Evolutionary conservation across 345 rosid genomes (phyloP), one percentile per base, ranked within the genome.

Genomic region (Geranium brycei): DNA sequence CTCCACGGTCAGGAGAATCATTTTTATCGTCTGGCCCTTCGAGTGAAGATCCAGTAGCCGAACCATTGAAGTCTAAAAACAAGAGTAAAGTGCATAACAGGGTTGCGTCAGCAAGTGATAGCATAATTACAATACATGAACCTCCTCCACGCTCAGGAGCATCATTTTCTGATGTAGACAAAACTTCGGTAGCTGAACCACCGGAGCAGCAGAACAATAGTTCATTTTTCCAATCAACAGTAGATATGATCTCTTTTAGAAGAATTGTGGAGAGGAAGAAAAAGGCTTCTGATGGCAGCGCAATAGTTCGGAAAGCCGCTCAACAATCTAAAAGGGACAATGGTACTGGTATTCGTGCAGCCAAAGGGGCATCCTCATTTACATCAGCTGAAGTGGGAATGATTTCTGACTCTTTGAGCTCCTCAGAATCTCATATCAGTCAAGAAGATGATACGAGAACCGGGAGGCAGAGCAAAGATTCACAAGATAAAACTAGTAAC

Each of bases 1-100:
- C 47, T 10, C 8, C 11, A 38, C 47, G 8, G 0, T 38, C 47
- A 38, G 47, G 47, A 38, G 47, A 5, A 38, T 5, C 47, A 38
- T 38, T 38, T 23, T 23, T 23, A 23, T 23, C 28, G 28, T 23
- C 28, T 38, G 47, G 8, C 47, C 6, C 6, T 13, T 47, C 53
- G 11, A 47, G 11, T 47, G 53, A 47, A 47, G 11, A 47, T 47
- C 14, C 53, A 47, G 53, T 47, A 47, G 53, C 11, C 47, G 47
- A 38, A 38, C 11, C 53, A 47, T 47, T 47, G 13, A 47, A 47
- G 53, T 11, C 15, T 13, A 38, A 10, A 64, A 61, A 65, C 62
- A 16, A 17, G 5, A 31, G 65, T 40, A 6, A 60, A 68, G 62
- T 79, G 64, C 80, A 81, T 86, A 77, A 68, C 72, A 72, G 66